phyloP scores from a whole-genome alignment of 345 rosid genomes.

The Populus tremula region DNA sequence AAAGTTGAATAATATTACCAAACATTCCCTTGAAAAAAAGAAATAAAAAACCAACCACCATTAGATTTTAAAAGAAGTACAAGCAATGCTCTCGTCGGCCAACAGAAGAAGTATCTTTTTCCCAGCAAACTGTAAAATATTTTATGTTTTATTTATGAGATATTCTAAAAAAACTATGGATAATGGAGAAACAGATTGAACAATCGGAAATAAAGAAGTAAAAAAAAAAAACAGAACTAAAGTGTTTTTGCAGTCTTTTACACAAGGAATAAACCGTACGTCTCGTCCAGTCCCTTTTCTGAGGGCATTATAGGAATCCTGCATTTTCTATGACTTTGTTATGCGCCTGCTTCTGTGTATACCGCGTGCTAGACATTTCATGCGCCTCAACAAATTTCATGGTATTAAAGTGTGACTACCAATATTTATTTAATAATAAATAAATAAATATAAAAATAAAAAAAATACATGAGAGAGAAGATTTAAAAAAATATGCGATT shows the following conservation, averaged over 20 bases:
- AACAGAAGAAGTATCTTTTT: not conserved
- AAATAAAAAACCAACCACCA: no score
- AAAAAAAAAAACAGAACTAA: not conserved
- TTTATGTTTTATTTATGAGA: not conserved
- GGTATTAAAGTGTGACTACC: no score
- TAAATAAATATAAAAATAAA: no score
- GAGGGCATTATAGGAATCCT: not conserved
- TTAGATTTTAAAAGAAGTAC: not conserved
- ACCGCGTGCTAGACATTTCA: not conserved
- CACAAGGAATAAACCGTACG: not conserved
- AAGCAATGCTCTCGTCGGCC: not conserved
- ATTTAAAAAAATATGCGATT: no score
- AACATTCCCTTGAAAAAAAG: no score
- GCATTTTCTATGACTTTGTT: not conserved
- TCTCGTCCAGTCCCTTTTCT: slow-evolving; percentile 4
- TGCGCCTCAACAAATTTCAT: not conserved
- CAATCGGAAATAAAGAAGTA: not conserved
- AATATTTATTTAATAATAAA: no score
- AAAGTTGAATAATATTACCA: no score
- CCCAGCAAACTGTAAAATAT: not conserved
- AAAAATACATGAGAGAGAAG: no score
- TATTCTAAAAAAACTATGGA: not conserved
- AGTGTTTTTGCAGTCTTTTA: not conserved
- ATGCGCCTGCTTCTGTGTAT: not conserved
- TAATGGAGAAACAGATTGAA: not conserved